These are phyloP conservation scores for Fragaria nilgerrensis DNA, from an alignment of 306 rosid species.

Conservation along the genomic window DNA sequence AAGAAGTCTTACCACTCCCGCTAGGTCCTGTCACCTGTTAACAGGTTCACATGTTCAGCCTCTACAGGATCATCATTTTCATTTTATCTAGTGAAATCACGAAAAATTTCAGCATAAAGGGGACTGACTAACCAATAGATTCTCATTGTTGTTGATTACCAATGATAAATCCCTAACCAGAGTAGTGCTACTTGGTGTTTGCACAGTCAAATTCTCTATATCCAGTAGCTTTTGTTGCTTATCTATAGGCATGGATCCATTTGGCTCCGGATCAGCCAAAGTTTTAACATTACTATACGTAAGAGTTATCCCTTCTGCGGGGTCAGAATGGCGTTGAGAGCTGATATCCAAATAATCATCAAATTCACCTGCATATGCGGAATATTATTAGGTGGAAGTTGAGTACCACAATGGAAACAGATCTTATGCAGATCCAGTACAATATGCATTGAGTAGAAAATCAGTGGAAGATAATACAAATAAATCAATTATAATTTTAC, in stretches of 20 bases:
- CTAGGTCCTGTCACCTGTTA: conserved; percentile 88
- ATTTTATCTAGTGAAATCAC: not conserved
- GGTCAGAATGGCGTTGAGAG: conserved; percentile 44
- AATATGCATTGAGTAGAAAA: not conserved
- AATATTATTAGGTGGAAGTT: conserved; percentile 13
- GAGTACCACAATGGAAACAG: not conserved
- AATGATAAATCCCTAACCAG: conserved; percentile 69
- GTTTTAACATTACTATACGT: conserved; percentile 42
- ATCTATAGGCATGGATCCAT: conserved; percentile 61
- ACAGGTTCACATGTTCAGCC: conserved; percentile 18
- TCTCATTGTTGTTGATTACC: conserved; percentile 57
- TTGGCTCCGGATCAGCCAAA: conserved; percentile 49
- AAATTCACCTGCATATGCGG: conserved; percentile 73
- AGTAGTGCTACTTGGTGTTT: conserved; percentile 64
- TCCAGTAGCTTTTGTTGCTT: conserved; percentile 53
- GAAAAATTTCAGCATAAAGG: not conserved
- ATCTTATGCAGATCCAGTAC: not conserved
- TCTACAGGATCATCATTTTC: not conserved
- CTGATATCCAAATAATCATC: conserved; percentile 73
- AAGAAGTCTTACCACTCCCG: conserved; percentile 89
- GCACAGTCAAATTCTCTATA: conserved; percentile 68
- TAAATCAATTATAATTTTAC: not conserved
- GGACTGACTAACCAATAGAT: conserved; percentile 62
- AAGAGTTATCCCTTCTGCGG: conserved; percentile 56
- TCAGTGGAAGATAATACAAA: not conserved